Conservation (phyloP, 2,329 filamentous ascomycete genomes). For the Ceratocystis cacaofunesta region DNA sequence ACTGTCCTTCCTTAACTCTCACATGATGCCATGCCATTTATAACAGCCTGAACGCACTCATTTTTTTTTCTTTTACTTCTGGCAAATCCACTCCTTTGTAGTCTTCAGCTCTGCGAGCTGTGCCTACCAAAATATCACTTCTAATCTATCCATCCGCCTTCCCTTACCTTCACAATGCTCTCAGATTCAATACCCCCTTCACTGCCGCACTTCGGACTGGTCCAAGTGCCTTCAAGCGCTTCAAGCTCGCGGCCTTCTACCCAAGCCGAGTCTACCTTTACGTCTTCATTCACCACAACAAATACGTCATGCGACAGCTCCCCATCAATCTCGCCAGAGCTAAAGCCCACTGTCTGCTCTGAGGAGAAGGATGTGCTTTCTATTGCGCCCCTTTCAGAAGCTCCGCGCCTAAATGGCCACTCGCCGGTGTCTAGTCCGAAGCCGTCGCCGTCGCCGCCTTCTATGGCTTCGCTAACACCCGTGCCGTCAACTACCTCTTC, state of each 20-base stretch:
- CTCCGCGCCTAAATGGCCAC: not conserved
- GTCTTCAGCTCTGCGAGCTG: constrained; percentile 2
- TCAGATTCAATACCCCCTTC: not conserved
- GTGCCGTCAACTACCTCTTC: constrained; percentile 5
- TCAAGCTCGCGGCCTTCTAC: constrained; percentile 7
- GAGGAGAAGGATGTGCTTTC: not conserved
- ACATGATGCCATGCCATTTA: constrained; percentile 6
- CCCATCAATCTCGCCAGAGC: not conserved
- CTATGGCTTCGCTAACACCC: not conserved
- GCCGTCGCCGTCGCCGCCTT: not conserved
- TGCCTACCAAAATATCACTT: not conserved
- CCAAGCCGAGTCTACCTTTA: constrained; percentile 7
- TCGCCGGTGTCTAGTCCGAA: not conserved
- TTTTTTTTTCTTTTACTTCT: not conserved
- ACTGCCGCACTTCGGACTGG: not conserved
- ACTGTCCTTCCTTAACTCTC: not conserved
- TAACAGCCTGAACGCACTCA: not conserved
- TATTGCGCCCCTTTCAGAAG: not conserved
- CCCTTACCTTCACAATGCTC: not conserved
- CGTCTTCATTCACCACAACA: not conserved
- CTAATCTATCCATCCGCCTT: not conserved
- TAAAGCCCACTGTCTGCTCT: not conserved
- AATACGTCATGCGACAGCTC: not conserved
- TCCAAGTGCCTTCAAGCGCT: not conserved
- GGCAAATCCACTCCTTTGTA: not conserved